Base-by-base conservation (phyloP, 1,139 yeast species). In the Hyphopichia wangnamkhiaoensis region DNA sequence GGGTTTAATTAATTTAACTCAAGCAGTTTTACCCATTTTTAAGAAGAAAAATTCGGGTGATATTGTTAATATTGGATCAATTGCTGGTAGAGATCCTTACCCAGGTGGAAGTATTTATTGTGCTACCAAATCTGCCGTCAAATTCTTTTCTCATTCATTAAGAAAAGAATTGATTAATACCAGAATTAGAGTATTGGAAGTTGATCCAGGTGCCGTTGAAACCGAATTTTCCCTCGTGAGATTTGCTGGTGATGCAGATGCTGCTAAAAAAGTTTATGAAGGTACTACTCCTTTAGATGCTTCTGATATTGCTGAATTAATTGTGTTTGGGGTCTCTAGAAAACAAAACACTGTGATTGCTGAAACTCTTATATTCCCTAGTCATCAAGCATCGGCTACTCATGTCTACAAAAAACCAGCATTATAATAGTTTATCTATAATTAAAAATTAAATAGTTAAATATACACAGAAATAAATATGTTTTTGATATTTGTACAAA, bases 1-100 rank as follows among this genome's bases (percentile, higher is more conserved):
- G 37, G 95, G 93, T 1, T 65, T 85, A 52, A 81, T 86, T 46
- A 74, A 79, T 19, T 61, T 86, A 49, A 85, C 94, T 2, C 91
- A 86, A 57, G 79, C 79, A 2, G 64, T 81, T 14, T 54, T 84
- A 37, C 86, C 87, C 17, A 68, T 70, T 28, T 79, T 87, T 68
- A 79, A 80, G 58, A 77, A 68, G 37, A 70, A 73, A 41, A 66
- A 74, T 48, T 47, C 56, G 19, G 80, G 80, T 43, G 78, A 70
- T 46, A 71, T 74, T 43, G 72, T 74, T 33, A 74, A 72, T 49
- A 56, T 75, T 41, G 79, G 80, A 14, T 70, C 77, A 2, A 68
- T 74, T 47, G 80, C 80, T 16, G 80, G 79, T 30, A 64, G 76
- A 50, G 78, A 73, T 41, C 64, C 74, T 24, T 74, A 74, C 56